These are phyloP conservation scores for Mycena amicta DNA, from an alignment of 768 basidiomycete genomes.

Conservation along the genomic window DNA sequence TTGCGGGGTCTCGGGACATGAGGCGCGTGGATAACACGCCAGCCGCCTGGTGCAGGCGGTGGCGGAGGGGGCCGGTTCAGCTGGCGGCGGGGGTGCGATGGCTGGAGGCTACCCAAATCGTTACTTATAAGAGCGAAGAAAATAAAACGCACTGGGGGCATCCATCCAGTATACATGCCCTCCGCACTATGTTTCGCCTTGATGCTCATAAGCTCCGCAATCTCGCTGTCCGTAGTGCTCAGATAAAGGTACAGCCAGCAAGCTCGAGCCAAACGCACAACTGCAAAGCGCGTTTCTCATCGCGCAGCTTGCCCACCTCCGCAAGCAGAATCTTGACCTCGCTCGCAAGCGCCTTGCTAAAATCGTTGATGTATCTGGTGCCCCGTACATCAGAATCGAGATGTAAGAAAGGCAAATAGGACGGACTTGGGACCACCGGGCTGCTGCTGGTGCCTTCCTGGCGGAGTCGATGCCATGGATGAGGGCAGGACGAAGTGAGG, in stretches of 20 bases:
- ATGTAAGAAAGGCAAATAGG: not conserved
- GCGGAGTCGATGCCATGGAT: not conserved
- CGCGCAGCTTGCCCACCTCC: slow-evolving; percentile 62
- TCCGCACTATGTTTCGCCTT: slow-evolving; percentile 64
- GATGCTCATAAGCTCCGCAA: slow-evolving; percentile 59
- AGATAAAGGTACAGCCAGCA: too few species aligned
- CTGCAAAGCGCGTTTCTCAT: slow-evolving; percentile 59
- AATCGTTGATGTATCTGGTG: slow-evolving; percentile 54
- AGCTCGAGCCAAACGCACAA: slow-evolving; percentile 40
- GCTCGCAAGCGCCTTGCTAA: slow-evolving; percentile 62
- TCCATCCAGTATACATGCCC: slow-evolving; percentile 61
- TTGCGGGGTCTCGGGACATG: slow-evolving; percentile 24
- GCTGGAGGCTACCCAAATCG: slow-evolving; percentile 29
- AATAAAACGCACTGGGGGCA: slow-evolving; percentile 37
- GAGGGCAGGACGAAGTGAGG: not conserved
- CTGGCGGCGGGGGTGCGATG: slow-evolving; percentile 37
- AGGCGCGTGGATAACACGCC: slow-evolving; percentile 53
- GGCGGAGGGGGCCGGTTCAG: slow-evolving; percentile 30
- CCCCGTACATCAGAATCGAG: slow-evolving; percentile 21
- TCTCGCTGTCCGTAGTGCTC: slow-evolving; percentile 49
- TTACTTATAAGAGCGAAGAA: not conserved
- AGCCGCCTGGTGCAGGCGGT: slow-evolving; percentile 49
- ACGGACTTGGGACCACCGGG: not conserved
- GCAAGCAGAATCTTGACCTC: slow-evolving; percentile 64
- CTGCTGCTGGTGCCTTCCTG: not conserved